Evolutionary conservation across 805 yeast species (phyloP), one percentile per base, ranked within the genome.

Genomic region (Candida boleticola): DNA sequence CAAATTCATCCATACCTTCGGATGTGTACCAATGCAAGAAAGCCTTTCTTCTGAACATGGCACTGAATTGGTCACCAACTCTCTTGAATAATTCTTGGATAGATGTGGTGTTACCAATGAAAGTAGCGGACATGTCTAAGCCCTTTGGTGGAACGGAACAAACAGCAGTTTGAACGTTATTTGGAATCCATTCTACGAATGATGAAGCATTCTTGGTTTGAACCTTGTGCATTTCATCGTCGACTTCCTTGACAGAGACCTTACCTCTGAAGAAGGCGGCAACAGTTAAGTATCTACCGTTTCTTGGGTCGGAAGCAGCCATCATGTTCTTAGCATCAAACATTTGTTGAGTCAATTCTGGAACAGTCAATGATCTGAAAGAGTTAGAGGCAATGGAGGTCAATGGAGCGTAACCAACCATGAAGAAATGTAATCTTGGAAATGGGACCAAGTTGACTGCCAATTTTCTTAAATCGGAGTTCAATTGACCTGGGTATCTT

Each of bases 1-100:
- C 97, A 75, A 83, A 77, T 71, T 85, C 95, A 60, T 89, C 97
- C 97, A 89, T 89, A 73, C 97, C 97, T 69, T 89, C 97, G 54
- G 83, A 78, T 7, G 93, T 86, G 71, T 88, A 89, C 97, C 97
- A 89, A 68, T 89, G 96, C 71, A 89, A 82, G 81, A 89, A 89
- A 50, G 97, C 97, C 66, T 84, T 85, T 73, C 93, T 87, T 64
- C 87, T 80, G 70, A 85, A 89, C 97, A 89, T 89, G 47, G 89
- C 90, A 54, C 83, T 75, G 70, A 89, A 89, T 70, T 89, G 96
- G 56, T 79, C 88, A 50, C 92, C 92, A 43, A 87, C 85, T 70
- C 97, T 83, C 69, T 82, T 81, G 71, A 89, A 89, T 58, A 89
- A 73, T 66, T 89, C 95, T 71, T 87, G 95, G 61, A 89, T 86